phyloP scores from a whole-genome alignment of 768 basidiomycete species.

The Xanthoconium stramineum region DNA sequence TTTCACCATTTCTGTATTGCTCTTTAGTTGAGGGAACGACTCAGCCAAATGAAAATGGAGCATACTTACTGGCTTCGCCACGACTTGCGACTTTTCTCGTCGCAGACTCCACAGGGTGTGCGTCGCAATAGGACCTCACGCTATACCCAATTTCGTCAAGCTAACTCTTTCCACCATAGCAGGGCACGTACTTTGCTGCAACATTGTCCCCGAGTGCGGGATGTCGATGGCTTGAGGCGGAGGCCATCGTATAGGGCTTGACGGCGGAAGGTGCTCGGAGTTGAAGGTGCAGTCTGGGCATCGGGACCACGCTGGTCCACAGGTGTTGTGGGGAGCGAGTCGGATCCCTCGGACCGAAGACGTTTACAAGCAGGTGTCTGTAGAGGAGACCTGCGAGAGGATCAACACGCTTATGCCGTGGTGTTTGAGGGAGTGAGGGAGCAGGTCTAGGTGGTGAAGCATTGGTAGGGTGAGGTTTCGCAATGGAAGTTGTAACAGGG shows the following conservation, averaged over 20 bases:
- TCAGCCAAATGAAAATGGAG: background rate
- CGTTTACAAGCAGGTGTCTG: conserved; percentile 42
- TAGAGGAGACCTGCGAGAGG: conserved; percentile 36
- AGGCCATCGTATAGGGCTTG: conserved; percentile 81
- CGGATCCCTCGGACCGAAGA: conserved; percentile 37
- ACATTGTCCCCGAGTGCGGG: conserved; percentile 56
- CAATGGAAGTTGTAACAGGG: conserved; percentile 44
- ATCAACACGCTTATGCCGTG: conserved; percentile 39
- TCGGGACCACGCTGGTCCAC: conserved; percentile 55
- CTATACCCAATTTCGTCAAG: conserved; percentile 29
- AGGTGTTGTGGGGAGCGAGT: conserved; percentile 61
- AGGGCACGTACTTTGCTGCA: conserved; percentile 48
- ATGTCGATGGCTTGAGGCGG: conserved; percentile 65
- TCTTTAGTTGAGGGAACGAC: background rate
- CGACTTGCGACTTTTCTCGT: conserved; percentile 16
- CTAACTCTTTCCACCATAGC: background rate
- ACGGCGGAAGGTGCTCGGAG: conserved; percentile 71
- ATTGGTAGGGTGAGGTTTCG: conserved; percentile 33
- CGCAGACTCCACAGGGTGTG: conserved; percentile 56
- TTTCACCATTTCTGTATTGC: conserved; percentile 34
- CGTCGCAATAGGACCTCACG: conserved; percentile 58
- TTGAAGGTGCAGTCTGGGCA: conserved; percentile 57
- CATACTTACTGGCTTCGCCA: conserved; percentile 15
- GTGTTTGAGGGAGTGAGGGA: conserved; percentile 61
- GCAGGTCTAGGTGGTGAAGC: conserved; percentile 46